Base-by-base conservation (phyloP, 192 early-diverging fungal genomes). In the Tieghemiomyces parasiticus region DNA sequence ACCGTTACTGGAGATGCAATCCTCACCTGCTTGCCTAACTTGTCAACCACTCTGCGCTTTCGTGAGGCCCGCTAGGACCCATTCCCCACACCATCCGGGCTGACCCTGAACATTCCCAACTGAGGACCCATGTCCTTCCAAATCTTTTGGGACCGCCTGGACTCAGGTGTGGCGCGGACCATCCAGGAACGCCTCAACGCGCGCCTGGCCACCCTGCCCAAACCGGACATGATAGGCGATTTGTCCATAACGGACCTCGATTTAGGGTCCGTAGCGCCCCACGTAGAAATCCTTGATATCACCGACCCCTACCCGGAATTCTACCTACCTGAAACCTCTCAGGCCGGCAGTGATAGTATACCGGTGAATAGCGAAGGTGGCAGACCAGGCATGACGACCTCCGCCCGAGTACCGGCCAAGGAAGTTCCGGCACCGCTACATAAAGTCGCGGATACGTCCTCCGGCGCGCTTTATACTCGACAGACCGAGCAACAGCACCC, bases 281-380 rank as follows among this genome's bases (percentile, higher is more conserved):
- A 76, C 24, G 61, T 89, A 24, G 85, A 85, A 61, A 84, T 89
- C 14, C 71, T 77, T 1, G 78, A 87, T 33, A 69, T 89, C 33
- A 84, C 82, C 2, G 85, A 87, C 60, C 85, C 85, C 0, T 82
- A 83, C 50, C 76, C 81, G 33, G 87, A 87, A 68, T 86, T 87
- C 68, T 89, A 89, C 61, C 47, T 79, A 24, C 71, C 76, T 4
- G 69, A 78, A 14, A 66, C 63, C 13, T 62, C 67, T 20, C 48
- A 67, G n/a, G 3, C 1, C 34, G 58, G 32, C 31, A 25, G 1
- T 35, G 58, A 62, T 0, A 28, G 26, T 3, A 24, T 22, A 8
- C 1, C 20, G 3, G 20, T 47, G 46, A 47, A 3, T 19, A 22
- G 19, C 25, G 46, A 47, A 47, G 20, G 25, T 47, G 46, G 25